Conservation (phyloP, 2,329 filamentous ascomycete genomes). For the Lasiodiplodia citricola region DNA sequence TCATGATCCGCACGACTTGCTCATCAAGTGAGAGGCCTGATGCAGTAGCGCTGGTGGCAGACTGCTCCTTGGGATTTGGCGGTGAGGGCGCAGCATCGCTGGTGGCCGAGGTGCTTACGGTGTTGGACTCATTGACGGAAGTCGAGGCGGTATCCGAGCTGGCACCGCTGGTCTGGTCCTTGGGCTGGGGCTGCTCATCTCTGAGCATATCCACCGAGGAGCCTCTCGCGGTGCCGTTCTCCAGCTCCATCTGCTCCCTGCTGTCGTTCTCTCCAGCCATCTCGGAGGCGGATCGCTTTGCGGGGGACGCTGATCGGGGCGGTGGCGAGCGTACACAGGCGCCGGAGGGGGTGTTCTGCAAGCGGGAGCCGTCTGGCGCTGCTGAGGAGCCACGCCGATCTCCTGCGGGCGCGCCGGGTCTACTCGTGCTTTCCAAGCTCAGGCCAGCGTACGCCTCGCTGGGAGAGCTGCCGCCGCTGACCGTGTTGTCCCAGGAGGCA, state of each 20-base stretch:
- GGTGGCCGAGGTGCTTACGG: slow-evolving; percentile 23
- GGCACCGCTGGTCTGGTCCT: slow-evolving; percentile 34
- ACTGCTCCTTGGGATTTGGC: slow-evolving; percentile 1
- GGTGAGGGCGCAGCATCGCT: slow-evolving; percentile 26
- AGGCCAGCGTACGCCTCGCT: slow-evolving; percentile 60
- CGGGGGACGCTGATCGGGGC: slow-evolving; percentile 57
- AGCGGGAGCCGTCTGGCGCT: slow-evolving; percentile 23
- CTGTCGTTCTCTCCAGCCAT: slow-evolving; percentile 51
- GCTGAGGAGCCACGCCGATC: slow-evolving; percentile 34
- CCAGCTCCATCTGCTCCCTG: slow-evolving; percentile 43
- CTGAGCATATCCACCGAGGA: slow-evolving; percentile 53
- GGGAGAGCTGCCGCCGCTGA: slow-evolving; percentile 52
- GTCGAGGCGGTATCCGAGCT: slow-evolving; percentile 38
- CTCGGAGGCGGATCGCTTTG: slow-evolving; percentile 60
- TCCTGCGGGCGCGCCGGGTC: slow-evolving; percentile 33
- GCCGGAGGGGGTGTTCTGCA: slow-evolving; percentile 17
- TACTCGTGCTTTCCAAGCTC: slow-evolving; percentile 49
- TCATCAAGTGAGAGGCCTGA: slow-evolving; percentile 53
- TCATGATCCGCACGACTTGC: slow-evolving; percentile 76
- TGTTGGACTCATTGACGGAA: slow-evolving; percentile 26
- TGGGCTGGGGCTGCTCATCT: slow-evolving; percentile 31
- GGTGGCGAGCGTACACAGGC: slow-evolving; percentile 31
- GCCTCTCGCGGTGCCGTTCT: slow-evolving; percentile 40
- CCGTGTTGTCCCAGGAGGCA: slow-evolving; percentile 40
- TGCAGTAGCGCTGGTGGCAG: neutral